Evolutionary conservation across 1,284 basidiomycete genomes (phyloP), one percentile per base, ranked within the genome.

Genomic region (Rhodotorula sp.): DNA sequence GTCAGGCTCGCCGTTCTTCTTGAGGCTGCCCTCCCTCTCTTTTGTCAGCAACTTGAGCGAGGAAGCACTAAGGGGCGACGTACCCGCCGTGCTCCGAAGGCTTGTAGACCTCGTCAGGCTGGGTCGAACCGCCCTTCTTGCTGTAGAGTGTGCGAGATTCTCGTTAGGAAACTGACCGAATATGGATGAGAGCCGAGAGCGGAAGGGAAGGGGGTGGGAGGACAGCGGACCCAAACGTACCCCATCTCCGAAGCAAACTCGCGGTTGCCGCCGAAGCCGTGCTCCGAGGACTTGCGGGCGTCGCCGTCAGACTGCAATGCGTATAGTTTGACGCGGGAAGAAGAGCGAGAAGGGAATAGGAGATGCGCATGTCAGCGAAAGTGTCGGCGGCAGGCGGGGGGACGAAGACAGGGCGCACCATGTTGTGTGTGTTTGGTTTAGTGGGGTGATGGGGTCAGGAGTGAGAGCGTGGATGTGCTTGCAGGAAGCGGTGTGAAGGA

Each of bases 11-110:
- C 64, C 64, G 36, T 61, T 25, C 60, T 61, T 61, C 46, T 48
- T 48, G 25, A 61, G 46, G n/a, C n/a, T n/a, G n/a, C n/a, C n/a
- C n/a, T 21, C 64, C 56, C 48, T 37, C 32, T 25, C 21, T 34
- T 41, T 27, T 34, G 44, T 44, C 44, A 44, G 44, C 44, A 21
- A n/a, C n/a, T n/a, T 44, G 10, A 17, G 44, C 44, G 44, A 44
- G 15, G 44, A 17, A 10, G n/a, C 19, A 19, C 19, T 44, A 44
- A 44, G 15, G 15, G 15, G 15, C 15, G 5, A 17, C 64, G 64
- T 29, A 65, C 4, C 17, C 71, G 21, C 48, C 72, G 65, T 73
- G 74, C 67, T 72, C 72, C 41, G 71, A 67, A 36, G 71, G 72
- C 66, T 68, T 71, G 70, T 71, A 71, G 29, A 64, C 64, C 53